A percentile compares a stretch with the other conserved stretches of the same genome.
These are phyloP conservation scores for Kokia cookei DNA, from an alignment of 441 rosid genomes.

Conservation along the genomic window DNA sequence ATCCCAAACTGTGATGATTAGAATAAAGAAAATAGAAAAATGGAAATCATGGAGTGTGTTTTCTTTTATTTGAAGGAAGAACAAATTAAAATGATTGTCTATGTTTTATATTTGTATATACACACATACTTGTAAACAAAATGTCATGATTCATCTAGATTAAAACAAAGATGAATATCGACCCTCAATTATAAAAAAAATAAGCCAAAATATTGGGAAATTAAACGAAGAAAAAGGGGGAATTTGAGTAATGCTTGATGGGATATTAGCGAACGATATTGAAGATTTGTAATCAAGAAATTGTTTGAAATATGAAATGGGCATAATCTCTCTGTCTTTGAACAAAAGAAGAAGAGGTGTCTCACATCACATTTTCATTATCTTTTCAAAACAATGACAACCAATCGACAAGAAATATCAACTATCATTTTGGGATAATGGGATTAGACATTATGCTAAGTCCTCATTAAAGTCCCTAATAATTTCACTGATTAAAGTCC, in stretches of 20 bases:
- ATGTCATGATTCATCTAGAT: not conserved
- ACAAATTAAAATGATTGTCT: not conserved
- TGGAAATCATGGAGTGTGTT: not conserved
- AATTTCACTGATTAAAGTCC: conserved; percentile 12
- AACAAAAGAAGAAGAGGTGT: conserved; percentile 1
- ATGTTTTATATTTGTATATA: not conserved
- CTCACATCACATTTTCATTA: conserved; percentile 16
- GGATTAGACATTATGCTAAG: conserved; percentile 46
- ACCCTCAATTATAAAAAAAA: not conserved
- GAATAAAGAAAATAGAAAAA: not conserved
- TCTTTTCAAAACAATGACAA: conserved; percentile 37
- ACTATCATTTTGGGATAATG: conserved; percentile 42
- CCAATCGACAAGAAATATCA: conserved; percentile 58
- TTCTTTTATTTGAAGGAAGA: not conserved
- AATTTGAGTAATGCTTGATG: conserved; percentile 6
- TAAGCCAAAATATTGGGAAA: not conserved
- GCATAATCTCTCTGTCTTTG: conserved; percentile 38
- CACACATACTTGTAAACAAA: too few relatives aligned
- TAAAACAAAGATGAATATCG: not conserved
- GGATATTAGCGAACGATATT: conserved; percentile 16
- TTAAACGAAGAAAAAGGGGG: not conserved
- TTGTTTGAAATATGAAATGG: conserved; percentile 26
- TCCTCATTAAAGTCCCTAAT: conserved; percentile 39
- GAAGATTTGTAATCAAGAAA: conserved; percentile 23
- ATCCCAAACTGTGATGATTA: not conserved